Evolutionary conservation across 2,329 filamentous ascomycete genomes (phyloP).

Genomic region (Sporothrix schenckii): DNA sequence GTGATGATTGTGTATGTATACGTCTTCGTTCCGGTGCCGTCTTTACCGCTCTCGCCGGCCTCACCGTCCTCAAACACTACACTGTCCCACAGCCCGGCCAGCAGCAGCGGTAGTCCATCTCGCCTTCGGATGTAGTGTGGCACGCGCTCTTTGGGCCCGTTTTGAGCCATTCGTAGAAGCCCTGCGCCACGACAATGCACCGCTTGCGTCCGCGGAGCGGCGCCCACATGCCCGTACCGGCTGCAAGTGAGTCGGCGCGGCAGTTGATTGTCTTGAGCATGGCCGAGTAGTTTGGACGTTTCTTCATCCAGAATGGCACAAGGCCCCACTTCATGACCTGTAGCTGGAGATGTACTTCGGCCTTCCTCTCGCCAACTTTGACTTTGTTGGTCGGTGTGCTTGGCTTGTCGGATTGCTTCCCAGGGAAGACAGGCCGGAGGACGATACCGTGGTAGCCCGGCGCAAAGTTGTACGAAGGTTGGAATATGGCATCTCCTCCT

Average conservation of each 20-base stretch:
- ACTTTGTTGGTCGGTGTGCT: background rate
- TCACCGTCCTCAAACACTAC: slow-evolving; percentile 47
- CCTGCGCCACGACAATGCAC: slow-evolving; percentile 84
- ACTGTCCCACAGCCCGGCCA: slow-evolving; percentile 91
- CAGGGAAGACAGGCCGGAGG: slow-evolving; percentile 57
- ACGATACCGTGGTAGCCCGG: slow-evolving; percentile 84
- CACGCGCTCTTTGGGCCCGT: slow-evolving; percentile 75
- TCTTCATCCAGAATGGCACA: slow-evolving; percentile 90
- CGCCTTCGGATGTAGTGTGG: slow-evolving; percentile 82
- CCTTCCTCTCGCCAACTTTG: background rate
- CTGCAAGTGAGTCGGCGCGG: slow-evolving; percentile 79
- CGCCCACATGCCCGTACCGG: slow-evolving; percentile 83
- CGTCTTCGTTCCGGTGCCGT: slow-evolving; percentile 43
- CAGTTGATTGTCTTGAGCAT: slow-evolving; percentile 94
- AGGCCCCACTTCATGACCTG: slow-evolving; percentile 97
- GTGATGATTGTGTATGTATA: slow-evolving; percentile 96
- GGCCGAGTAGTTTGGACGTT: slow-evolving; percentile 73
- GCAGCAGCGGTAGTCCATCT: slow-evolving; percentile 81
- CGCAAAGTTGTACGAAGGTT: slow-evolving; percentile 89
- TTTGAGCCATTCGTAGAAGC: slow-evolving; percentile 96
- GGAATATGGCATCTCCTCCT: slow-evolving; percentile 47
- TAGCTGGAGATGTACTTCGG: slow-evolving; percentile 68
- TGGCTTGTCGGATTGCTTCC: background rate
- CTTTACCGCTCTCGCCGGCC: too few species aligned
- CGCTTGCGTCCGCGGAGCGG: slow-evolving; percentile 87